Conservation (phyloP, 176 grass and related monocot species). For the Tuctoria greenei region DNA sequence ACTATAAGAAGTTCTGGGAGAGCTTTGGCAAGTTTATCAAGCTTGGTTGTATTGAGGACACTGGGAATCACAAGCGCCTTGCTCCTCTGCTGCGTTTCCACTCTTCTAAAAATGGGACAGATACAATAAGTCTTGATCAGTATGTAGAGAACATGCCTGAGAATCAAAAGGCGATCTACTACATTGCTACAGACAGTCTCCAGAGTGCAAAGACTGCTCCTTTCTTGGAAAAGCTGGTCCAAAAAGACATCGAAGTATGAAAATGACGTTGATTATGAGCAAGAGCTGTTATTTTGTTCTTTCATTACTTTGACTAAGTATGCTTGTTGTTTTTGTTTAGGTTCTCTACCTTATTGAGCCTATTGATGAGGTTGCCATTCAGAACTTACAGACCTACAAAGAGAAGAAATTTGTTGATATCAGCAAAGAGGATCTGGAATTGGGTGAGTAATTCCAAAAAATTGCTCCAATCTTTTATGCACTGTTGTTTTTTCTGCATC, state of each 20-base stretch:
- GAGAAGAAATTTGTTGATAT: slow-evolving; percentile 96
- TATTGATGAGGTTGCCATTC: slow-evolving; percentile 92
- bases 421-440: slow-evolving; percentile 87
- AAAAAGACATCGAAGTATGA: slow-evolving; percentile 79
- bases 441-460: slow-evolving; percentile 54
- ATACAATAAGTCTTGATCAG: slow-evolving; percentile 78
- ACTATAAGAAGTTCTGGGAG: slow-evolving; percentile 88
- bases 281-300: slow-evolving; percentile 10
- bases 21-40: slow-evolving; percentile 86
- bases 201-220: slow-evolving; percentile 80
- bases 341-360: slow-evolving; percentile 81
- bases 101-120: slow-evolving; percentile 73
- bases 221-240: slow-evolving; percentile 77
- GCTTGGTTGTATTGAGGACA: slow-evolving; percentile 89
- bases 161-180: slow-evolving; percentile 82
- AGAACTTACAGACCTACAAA: slow-evolving; percentile 90
- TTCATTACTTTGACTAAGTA: not conserved
- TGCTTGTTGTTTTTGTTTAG: slow-evolving; percentile 40
- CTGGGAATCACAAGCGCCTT: slow-evolving; percentile 77
- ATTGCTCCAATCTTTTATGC: not conserved
- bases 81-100: slow-evolving; percentile 66
- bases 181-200: slow-evolving; percentile 77
- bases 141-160: slow-evolving; percentile 82
- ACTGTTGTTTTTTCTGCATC: slow-evolving; percentile 30
- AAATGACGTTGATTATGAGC: slow-evolving; percentile 1